phyloP scores from a whole-genome alignment of 345 rosid genomes.

The Toxicodendron radicans region DNA sequence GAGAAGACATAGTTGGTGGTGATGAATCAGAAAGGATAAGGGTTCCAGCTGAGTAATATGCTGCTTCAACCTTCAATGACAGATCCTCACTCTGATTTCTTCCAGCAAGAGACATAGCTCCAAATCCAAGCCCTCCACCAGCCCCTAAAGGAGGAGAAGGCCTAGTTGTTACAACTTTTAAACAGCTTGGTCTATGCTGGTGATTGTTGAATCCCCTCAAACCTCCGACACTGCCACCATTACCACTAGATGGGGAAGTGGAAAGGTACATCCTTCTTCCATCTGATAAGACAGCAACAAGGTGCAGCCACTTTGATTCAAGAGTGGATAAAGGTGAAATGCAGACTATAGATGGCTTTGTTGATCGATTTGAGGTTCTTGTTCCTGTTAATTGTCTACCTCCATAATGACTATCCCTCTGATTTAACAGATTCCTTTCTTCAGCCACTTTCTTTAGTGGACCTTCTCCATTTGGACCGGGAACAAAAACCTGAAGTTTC shows the following conservation, averaged over 20 bases:
- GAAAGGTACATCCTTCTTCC: constrained; percentile 97
- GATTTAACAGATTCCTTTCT: constrained; percentile 84
- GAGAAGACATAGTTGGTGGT: constrained; percentile 85
- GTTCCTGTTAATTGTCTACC: constrained; percentile 61
- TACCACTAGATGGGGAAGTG: constrained; percentile 73
- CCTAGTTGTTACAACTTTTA: constrained; percentile 87
- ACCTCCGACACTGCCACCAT: constrained; percentile 52
- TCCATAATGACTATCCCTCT: constrained; percentile 71
- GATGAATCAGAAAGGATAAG: constrained; percentile 95
- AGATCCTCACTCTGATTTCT: constrained; percentile 84
- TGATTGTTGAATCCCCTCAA: constrained; percentile 64
- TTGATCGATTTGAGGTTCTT: constrained; percentile 54
- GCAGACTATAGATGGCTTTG: constrained; percentile 79
- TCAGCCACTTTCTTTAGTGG: constrained; percentile 88
- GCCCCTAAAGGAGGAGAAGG: constrained; percentile 95
- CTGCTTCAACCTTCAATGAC: constrained; percentile 81
- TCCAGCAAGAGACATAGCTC: constrained; percentile 70
- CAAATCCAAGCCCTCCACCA: constrained; percentile 84
- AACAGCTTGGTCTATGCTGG: constrained; percentile 68
- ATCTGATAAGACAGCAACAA: constrained; percentile 89
- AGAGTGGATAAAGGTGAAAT: constrained; percentile 79
- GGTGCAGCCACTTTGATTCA: constrained; percentile 95
- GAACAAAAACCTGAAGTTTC: constrained; percentile 86
- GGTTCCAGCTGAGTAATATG: constrained; percentile 80
- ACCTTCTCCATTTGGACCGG: constrained; percentile 79